Evolutionary conservation across 306 rosid genomes (phyloP).

Genomic region (Acacia crassicarpa): DNA sequence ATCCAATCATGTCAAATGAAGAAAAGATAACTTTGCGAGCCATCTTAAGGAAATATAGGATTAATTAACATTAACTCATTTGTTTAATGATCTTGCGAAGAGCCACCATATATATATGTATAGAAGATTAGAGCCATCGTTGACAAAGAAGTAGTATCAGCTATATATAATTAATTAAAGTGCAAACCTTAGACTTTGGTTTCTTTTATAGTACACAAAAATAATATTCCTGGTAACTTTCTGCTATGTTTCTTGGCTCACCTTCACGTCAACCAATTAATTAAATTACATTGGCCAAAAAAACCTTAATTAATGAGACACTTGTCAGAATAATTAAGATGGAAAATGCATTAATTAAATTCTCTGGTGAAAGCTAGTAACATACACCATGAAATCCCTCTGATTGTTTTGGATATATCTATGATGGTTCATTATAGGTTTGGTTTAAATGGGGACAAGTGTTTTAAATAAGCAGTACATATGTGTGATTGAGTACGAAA

Average conservation of each 20-base stretch:
- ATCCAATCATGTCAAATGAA: not conserved
- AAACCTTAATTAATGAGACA: not conserved
- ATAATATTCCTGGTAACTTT: not conserved
- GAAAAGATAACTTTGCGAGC: not conserved
- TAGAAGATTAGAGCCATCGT: not conserved
- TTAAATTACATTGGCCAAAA: not conserved
- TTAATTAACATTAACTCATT: not conserved
- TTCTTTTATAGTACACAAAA: not conserved
- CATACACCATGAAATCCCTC: not conserved
- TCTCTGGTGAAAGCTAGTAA: not conserved
- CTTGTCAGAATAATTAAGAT: not conserved
- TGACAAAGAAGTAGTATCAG: not conserved
- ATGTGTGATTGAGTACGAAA: not conserved
- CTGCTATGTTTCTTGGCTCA: not conserved
- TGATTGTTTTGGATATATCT: not conserved
- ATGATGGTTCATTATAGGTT: too few species aligned
- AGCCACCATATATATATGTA: not conserved
- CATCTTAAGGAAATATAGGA: not conserved
- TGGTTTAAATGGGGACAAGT: not conserved
- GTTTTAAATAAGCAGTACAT: not conserved
- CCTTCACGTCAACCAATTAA: not conserved
- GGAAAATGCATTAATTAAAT: not conserved
- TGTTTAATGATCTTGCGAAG: not conserved
- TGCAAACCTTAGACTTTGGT: not conserved
- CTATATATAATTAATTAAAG: not conserved